phyloP scores from a whole-genome alignment of 371 early-diverging fungal genomes.

The Phascolomyces articulosus region DNA sequence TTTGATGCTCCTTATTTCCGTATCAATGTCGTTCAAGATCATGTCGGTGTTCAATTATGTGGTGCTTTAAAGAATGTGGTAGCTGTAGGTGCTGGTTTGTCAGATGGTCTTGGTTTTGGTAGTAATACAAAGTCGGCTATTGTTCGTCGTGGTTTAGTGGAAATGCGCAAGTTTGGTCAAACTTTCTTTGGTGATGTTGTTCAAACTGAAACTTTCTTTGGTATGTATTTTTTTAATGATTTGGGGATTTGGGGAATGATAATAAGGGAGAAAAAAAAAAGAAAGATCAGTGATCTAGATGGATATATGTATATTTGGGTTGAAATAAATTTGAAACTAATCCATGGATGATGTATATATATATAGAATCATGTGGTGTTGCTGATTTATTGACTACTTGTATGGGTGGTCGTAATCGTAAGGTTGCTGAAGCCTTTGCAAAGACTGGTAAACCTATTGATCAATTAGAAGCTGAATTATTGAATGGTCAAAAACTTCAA shows the following conservation, averaged over 20 bases:
- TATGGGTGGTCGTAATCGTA: conserved; percentile 96
- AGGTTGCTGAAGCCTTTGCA: conserved; percentile 91
- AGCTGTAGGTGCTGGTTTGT: conserved; percentile 97
- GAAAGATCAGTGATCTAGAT: no score
- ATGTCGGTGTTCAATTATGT: conserved; percentile 95
- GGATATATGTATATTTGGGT: no score
- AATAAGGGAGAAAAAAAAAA: no score
- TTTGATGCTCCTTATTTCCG: conserved; percentile 92
- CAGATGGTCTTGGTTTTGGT: conserved; percentile 83
- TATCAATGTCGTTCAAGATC: conserved; percentile 85
- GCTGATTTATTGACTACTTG: conserved; percentile 95
- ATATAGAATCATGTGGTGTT: conserved; percentile 93
- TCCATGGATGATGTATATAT: no score
- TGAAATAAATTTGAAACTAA: no score
- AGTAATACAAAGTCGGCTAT: conserved; percentile 98
- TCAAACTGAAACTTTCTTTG: conserved; percentile 87
- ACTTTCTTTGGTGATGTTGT: conserved; percentile 75
- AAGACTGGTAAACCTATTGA: conserved; percentile 89
- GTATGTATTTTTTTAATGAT: background rate
- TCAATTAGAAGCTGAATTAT: conserved; percentile 84
- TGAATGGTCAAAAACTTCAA: conserved; percentile 98
- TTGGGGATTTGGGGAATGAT: no score
- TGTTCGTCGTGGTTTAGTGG: conserved; percentile 95
- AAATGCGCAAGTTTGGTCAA: conserved; percentile 94
- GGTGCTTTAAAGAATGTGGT: conserved; percentile 99